Conservation (phyloP, 2,329 filamentous ascomycete species). For the Hypomyces rosellus region DNA sequence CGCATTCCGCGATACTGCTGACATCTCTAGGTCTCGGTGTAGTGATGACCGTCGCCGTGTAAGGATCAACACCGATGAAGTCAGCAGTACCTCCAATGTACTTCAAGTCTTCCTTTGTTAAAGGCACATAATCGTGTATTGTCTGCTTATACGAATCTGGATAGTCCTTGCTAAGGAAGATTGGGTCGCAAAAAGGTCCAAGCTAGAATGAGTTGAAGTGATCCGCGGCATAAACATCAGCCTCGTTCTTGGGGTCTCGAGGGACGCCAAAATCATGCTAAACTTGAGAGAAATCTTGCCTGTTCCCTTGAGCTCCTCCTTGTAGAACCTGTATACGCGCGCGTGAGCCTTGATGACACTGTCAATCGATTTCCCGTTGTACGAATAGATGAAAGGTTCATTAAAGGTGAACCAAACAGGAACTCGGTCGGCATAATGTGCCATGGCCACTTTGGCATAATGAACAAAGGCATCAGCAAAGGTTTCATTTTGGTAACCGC, state of each 20-base stretch:
- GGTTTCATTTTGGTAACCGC: slow-evolving; percentile 38
- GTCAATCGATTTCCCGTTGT: slow-evolving; percentile 33
- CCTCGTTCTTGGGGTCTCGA: slow-evolving; percentile 30
- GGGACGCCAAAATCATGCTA: slow-evolving; percentile 46
- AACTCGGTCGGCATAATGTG: slow-evolving; percentile 45
- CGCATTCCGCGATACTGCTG: slow-evolving; percentile 41
- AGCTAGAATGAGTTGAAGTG: slow-evolving; percentile 43
- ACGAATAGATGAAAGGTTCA: slow-evolving; percentile 39
- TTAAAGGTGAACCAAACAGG: slow-evolving; percentile 49
- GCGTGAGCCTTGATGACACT: slow-evolving; percentile 43
- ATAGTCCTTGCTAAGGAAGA: slow-evolving; percentile 46
- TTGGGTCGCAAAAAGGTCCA: slow-evolving; percentile 45
- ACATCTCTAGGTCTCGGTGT: slow-evolving; percentile 29
- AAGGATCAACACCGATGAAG: slow-evolving; percentile 52
- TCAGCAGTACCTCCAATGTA: slow-evolving; percentile 47
- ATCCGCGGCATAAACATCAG: slow-evolving; percentile 38
- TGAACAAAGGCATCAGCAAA: slow-evolving; percentile 46
- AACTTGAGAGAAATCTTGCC: slow-evolving; percentile 41
- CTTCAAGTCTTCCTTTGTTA: slow-evolving; percentile 42
- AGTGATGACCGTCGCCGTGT: slow-evolving; percentile 50
- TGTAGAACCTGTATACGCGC: slow-evolving; percentile 46
- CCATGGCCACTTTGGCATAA: slow-evolving; percentile 47
- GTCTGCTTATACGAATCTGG: slow-evolving; percentile 41
- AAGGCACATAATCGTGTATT: slow-evolving; percentile 36
- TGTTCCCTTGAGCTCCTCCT: slow-evolving; percentile 44